phyloP scores from a whole-genome alignment of 2,329 filamentous ascomycete genomes.

The Thermothelomyces thermophilus region DNA sequence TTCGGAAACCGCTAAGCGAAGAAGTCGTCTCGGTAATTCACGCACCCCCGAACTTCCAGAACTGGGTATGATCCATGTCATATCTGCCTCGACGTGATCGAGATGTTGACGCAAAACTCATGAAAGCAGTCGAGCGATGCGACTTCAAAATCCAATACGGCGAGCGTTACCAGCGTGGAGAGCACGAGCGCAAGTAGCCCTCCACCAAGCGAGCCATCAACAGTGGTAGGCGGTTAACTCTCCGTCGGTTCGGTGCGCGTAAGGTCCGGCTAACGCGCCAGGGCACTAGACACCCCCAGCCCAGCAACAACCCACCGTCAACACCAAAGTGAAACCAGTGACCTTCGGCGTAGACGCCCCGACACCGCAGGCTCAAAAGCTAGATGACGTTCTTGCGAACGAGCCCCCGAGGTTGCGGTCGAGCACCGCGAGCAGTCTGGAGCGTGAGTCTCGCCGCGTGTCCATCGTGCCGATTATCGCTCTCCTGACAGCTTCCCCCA shows the following conservation, averaged over 20 bases:
- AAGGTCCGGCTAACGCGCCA: constrained; percentile 7
- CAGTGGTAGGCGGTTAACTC: constrained; percentile 30
- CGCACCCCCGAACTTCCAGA: constrained; percentile 73
- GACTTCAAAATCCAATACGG: constrained; percentile 20
- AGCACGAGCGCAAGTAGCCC: constrained; percentile 31
- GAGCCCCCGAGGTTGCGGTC: constrained; percentile 53
- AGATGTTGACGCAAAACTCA: constrained; percentile 12
- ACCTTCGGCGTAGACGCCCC: constrained; percentile 61
- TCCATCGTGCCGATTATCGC: not conserved
- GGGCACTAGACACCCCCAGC: constrained; percentile 35
- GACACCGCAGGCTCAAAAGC: constrained; percentile 77
- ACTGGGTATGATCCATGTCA: constrained; percentile 56
- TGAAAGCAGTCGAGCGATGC: constrained; percentile 38
- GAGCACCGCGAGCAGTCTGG: constrained; percentile 66
- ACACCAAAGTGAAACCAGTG: constrained; percentile 63
- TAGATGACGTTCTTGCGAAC: constrained; percentile 59
- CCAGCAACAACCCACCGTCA: constrained; percentile 58
- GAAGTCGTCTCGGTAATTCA: constrained; percentile 88
- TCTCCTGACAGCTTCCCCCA: constrained; percentile 25
- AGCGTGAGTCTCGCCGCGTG: constrained; percentile 48
- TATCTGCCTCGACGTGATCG: constrained; percentile 17
- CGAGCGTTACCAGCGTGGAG: constrained; percentile 30
- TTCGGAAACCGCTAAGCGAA: constrained; percentile 58
- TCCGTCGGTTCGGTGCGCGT: not conserved
- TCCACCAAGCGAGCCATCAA: constrained; percentile 31